Conservation (phyloP, 73 alveolate species). For the Paramecium sexaurelia region DNA sequence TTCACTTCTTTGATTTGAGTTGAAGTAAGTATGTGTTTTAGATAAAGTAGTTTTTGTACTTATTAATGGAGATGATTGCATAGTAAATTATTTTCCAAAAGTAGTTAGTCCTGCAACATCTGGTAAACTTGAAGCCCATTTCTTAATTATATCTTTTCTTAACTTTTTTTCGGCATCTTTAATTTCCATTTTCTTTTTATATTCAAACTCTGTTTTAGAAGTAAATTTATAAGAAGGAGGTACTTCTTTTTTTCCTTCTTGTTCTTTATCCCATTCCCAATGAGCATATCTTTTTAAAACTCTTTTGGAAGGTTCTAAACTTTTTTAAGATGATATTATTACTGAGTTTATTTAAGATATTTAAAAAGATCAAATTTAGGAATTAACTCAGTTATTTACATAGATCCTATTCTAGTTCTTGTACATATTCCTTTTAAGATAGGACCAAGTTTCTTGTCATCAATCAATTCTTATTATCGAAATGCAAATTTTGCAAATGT, state of each 20-base stretch:
- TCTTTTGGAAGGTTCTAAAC: constrained; percentile 48
- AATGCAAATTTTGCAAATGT: constrained; percentile 40
- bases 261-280: constrained; percentile 58
- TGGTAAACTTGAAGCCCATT: constrained; percentile 30
- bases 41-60: not conserved
- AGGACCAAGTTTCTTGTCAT: constrained; percentile 38
- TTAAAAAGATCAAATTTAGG: not conserved
- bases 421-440: constrained; percentile 24
- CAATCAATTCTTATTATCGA: constrained; percentile 23
- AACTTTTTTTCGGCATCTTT: constrained; percentile 11
- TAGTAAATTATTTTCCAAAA: constrained; percentile 49
- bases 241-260: not conserved
- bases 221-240: constrained; percentile 35
- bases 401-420: constrained; percentile 32
- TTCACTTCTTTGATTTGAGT: not conserved
- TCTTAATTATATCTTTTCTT: constrained; percentile 35
- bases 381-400: not conserved
- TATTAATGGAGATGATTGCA: constrained; percentile 31
- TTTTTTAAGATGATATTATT: constrained; percentile 2
- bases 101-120: constrained; percentile 31
- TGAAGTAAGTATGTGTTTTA: not conserved
- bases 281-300: constrained; percentile 45
- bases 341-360: not conserved
- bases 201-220: constrained; percentile 7
- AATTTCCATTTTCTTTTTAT: not conserved